Conservation (phyloP, 148 eudicot genomes). For the Selenicereus undatus region DNA sequence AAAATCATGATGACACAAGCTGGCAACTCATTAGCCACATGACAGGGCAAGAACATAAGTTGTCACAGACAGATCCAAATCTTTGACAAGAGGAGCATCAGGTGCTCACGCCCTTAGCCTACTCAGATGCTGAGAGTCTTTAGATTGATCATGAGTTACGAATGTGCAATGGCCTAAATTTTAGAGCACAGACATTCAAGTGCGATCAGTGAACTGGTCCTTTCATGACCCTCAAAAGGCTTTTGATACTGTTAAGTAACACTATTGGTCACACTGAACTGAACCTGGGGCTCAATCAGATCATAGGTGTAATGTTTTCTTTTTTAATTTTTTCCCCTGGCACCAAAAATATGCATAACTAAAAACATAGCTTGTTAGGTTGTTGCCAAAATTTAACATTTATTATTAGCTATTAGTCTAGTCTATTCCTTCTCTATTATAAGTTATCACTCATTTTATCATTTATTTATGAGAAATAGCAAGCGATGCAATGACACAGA, state of each 20-base stretch:
- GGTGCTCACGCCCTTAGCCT: no score
- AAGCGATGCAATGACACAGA: slow-evolving; percentile 1
- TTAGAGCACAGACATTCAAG: no score
- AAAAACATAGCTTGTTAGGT: background rate
- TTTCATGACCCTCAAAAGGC: no score
- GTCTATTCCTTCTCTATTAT: background rate
- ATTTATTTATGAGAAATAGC: background rate
- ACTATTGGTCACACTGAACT: background rate
- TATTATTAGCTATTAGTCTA: background rate
- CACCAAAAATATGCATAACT: background rate
- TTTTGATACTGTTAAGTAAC: background rate
- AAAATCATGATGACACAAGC: background rate
- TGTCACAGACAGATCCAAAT: background rate
- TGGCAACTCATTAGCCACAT: no score
- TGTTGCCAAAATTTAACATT: background rate
- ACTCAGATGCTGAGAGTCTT: no score
- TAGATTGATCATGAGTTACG: no score
- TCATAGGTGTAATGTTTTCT: background rate
- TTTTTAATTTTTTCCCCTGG: background rate
- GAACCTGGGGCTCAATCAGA: slow-evolving; percentile 3
- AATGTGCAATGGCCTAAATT: no score
- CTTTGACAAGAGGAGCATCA: no score
- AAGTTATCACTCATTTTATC: background rate
- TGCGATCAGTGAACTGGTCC: no score
- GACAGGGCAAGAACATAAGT: background rate